Percentiles rank a stretch among this genome's conserved stretches.
phyloP scores from a whole-genome alignment of 768 basidiomycete species.

The Tulasnella sp. region DNA sequence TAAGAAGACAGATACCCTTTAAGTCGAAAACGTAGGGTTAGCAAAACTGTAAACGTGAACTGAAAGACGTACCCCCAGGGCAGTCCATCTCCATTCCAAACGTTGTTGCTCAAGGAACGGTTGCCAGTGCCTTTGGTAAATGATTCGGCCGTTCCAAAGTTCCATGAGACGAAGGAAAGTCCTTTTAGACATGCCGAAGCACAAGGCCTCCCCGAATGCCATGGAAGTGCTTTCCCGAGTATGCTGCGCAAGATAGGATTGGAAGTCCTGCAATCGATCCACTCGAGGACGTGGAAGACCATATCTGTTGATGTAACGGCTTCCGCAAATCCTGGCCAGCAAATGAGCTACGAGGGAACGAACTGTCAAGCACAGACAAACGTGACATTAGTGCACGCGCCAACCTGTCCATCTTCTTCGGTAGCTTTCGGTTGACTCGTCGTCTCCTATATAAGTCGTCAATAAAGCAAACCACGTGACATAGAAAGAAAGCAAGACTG shows the following conservation, averaged over 20 bases:
- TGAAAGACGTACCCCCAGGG: not conserved
- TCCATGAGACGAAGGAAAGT: not conserved
- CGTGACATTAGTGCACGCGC: not conserved
- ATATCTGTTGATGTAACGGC: slow-evolving; percentile 21
- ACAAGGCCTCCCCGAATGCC: not conserved
- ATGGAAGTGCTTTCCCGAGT: not conserved
- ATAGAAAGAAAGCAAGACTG: no score
- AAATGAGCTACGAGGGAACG: not conserved
- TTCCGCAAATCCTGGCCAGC: not conserved
- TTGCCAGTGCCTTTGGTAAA: slow-evolving; percentile 15
- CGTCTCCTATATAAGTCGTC: not conserved
- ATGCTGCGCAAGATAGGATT: not conserved
- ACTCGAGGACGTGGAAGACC: not conserved
- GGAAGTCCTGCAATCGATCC: not conserved
- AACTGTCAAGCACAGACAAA: not conserved
- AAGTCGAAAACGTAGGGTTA: not conserved
- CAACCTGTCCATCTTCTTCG: not conserved
- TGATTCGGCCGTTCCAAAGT: slow-evolving; percentile 13
- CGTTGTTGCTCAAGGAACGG: not conserved
- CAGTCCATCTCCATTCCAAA: not conserved
- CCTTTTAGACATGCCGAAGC: not conserved
- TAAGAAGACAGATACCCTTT: not conserved
- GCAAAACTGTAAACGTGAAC: not conserved
- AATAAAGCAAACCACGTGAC: not conserved
- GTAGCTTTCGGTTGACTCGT: not conserved